Conservation (phyloP, 108 stramenopile genomes). For the Pseudonitzschia multiseries region DNA sequence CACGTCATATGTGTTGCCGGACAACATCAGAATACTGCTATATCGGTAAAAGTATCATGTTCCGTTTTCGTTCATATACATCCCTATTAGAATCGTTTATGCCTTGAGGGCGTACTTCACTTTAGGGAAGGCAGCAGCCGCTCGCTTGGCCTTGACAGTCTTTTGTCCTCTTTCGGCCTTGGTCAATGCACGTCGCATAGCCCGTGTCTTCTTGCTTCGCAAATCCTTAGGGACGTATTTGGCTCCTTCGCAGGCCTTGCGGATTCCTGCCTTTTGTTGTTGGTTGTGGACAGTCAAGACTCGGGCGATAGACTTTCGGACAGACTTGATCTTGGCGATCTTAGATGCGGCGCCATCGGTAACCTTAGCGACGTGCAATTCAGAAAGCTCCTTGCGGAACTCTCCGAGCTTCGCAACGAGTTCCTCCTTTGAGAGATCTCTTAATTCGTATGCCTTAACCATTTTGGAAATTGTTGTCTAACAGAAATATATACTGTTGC, state of each 20-base stretch:
- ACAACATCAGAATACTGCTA: too few relatives aligned
- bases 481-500: not conserved
- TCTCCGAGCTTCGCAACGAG: slow-evolving; percentile 94
- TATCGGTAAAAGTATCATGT: not conserved
- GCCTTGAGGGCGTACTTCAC: slow-evolving; percentile 85
- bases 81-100: slow-evolving; percentile 39
- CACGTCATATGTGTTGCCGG: too few relatives aligned
- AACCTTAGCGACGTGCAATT: slow-evolving; percentile 96
- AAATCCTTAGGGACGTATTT: slow-evolving; percentile 97
- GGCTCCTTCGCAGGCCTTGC: slow-evolving; percentile 79
- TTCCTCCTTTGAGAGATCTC: slow-evolving; percentile 91
- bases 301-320: slow-evolving; percentile 98
- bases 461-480: slow-evolving; percentile 39
- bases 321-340: slow-evolving; percentile 98
- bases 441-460: slow-evolving; percentile 96
- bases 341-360: slow-evolving; percentile 97
- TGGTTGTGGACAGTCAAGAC: slow-evolving; percentile 98
- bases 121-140: slow-evolving; percentile 15
- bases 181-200: slow-evolving; percentile 94
- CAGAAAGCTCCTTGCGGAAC: slow-evolving; percentile 90
- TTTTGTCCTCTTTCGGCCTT: slow-evolving; percentile 66
- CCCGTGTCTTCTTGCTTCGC: slow-evolving; percentile 97
- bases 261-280: slow-evolving; percentile 93
- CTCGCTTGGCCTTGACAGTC: slow-evolving; percentile 13
- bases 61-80: not conserved